phyloP scores from a whole-genome alignment of 1,284 basidiomycete species.

The Leccinum fallax region DNA sequence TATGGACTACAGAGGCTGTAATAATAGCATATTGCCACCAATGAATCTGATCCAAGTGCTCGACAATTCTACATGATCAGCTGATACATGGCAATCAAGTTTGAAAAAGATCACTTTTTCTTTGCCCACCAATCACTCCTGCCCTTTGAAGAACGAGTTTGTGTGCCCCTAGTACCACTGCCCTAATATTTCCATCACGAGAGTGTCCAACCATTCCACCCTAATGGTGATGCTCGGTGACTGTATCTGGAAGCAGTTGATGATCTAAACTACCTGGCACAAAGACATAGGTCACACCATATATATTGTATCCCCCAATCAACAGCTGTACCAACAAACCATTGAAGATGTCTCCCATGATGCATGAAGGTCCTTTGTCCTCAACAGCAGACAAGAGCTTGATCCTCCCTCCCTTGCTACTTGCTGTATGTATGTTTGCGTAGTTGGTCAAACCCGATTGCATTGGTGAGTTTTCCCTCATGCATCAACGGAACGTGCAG shows the following conservation, averaged over 20 bases:
- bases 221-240: too few species aligned
- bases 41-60: background rate
- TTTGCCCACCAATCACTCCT: too few species aligned
- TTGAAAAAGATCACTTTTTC: background rate
- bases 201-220: background rate
- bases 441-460: background rate
- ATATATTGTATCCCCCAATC: too few species aligned
- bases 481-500: background rate
- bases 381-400: background rate
- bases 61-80: background rate
- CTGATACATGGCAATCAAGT: background rate
- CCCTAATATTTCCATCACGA: too few species aligned
- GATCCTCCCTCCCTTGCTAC: background rate
- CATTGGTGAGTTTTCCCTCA: background rate
- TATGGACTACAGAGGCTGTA: conserved; percentile 12
- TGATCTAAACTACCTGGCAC: too few species aligned
- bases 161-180: too few species aligned
- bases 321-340: too few species aligned
- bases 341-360: too few species aligned
- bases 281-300: too few species aligned
- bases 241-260: too few species aligned
- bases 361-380: too few species aligned
- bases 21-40: background rate
- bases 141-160: too few species aligned
- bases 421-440: background rate